A percentile compares a stretch with the other conserved stretches of the same genome.
Conservation (phyloP, 2,329 filamentous ascomycete species). For the Endoconidiophora polonica region DNA sequence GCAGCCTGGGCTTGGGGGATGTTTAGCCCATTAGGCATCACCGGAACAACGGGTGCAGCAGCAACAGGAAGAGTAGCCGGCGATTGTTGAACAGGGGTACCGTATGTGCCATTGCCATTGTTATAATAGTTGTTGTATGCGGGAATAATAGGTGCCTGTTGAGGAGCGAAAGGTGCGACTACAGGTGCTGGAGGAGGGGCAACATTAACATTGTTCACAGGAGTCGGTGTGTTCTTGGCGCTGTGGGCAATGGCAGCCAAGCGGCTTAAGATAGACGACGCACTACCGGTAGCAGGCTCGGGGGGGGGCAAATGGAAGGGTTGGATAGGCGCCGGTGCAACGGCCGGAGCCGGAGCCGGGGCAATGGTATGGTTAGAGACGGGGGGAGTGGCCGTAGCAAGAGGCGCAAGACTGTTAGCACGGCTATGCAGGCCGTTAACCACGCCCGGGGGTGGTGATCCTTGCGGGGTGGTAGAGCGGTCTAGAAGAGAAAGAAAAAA, state of each 20-base stretch:
- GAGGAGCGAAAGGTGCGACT: slow-evolving; percentile 17
- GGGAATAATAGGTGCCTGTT: neutral
- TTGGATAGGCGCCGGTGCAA: slow-evolving; percentile 22
- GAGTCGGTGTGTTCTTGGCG: slow-evolving; percentile 34
- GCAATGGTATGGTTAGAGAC: slow-evolving; percentile 15
- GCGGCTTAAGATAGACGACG: slow-evolving; percentile 36
- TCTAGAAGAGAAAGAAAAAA: slow-evolving; percentile 25
- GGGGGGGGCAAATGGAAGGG: neutral
- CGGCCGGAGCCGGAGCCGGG: slow-evolving; percentile 18
- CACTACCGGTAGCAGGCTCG: slow-evolving; percentile 25
- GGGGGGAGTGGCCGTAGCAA: slow-evolving; percentile 22
- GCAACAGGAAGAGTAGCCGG: slow-evolving; percentile 17
- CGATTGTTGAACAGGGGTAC: slow-evolving; percentile 14
- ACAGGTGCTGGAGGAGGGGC: slow-evolving; percentile 20
- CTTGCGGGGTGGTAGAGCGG: slow-evolving; percentile 54
- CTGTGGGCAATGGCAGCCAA: slow-evolving; percentile 68
- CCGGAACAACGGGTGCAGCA: slow-evolving; percentile 12
- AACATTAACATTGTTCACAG: slow-evolving; percentile 26
- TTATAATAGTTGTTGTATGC: slow-evolving; percentile 6
- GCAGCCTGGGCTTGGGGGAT: slow-evolving; percentile 9
- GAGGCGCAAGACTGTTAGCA: slow-evolving; percentile 14
- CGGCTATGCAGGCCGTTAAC: slow-evolving; percentile 23
- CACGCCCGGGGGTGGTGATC: slow-evolving; percentile 36
- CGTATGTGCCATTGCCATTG: neutral
- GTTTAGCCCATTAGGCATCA: neutral